Percentiles rank a stretch among this genome's conserved stretches.
Evolutionary conservation across 1,284 basidiomycete species (phyloP).

Genomic region (Rhodotorula sp.): DNA sequence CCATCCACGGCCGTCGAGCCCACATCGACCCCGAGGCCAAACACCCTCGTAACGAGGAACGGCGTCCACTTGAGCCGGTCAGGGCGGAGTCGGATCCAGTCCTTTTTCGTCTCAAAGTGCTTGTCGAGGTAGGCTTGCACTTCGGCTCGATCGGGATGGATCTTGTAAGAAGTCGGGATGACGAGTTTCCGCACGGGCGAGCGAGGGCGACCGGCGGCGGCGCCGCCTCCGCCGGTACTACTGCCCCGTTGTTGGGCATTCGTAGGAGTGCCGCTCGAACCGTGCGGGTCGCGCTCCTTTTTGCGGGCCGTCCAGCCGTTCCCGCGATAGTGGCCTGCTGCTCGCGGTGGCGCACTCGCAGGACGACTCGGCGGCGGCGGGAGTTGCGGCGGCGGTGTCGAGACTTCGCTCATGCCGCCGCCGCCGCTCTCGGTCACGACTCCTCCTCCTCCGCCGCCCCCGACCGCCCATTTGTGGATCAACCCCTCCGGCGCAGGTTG

Average conservation of each 20-base stretch:
- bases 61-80: conserved; percentile 94
- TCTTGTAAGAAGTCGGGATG: conserved; percentile 71
- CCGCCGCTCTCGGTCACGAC: not conserved
- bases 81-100: conserved; percentile 73
- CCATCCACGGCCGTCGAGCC: conserved; percentile 34
- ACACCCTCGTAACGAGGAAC: conserved; percentile 68
- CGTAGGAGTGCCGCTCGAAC: not conserved
- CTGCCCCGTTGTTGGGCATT: no score
- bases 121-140: conserved; percentile 66
- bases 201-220: no score
- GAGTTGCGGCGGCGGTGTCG: no score
- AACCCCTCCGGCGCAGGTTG: not conserved
- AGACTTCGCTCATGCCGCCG: no score
- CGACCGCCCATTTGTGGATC: not conserved
- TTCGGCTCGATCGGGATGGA: conserved; percentile 69
- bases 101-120: conserved; percentile 69
- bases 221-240: no score
- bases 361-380: not conserved
- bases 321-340: not conserved
- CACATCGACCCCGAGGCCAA: conserved; percentile 28
- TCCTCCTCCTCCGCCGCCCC: not conserved
- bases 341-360: not conserved
- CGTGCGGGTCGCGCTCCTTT: not conserved
- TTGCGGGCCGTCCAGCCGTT: not conserved
- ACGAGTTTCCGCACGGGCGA: conserved; percentile 43